Evolutionary conservation across 139 green algal species (phyloP).

Genomic region (Chlamydomonas incerta): DNA sequence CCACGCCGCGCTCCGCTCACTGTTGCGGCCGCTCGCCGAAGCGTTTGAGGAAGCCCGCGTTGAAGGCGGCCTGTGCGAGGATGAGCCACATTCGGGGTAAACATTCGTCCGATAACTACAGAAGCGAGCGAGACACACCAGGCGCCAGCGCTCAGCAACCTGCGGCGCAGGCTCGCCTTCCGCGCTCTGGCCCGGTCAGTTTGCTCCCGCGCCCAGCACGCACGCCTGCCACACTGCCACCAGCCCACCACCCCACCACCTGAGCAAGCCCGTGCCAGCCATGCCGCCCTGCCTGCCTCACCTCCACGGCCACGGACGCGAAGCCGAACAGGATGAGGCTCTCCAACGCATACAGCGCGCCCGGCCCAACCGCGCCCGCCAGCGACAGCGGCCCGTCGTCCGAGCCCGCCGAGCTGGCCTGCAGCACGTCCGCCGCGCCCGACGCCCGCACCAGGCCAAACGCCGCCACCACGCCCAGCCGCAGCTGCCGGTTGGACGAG

Average conservation of each 20-base stretch:
- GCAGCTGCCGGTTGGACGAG: conserved; percentile 61
- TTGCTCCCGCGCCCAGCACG: no score
- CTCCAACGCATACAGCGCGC: conserved; percentile 64
- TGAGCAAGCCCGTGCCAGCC: no score
- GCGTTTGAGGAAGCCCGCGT: conserved; percentile 51
- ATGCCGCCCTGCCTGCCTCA: background rate
- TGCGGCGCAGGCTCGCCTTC: no score
- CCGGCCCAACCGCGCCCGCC: conserved; percentile 49
- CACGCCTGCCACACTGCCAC: no score
- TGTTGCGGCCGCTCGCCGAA: background rate
- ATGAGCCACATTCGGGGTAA: no score
- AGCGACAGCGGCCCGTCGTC: conserved; percentile 39
- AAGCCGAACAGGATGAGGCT: conserved; percentile 76
- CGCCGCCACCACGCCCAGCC: conserved; percentile 66
- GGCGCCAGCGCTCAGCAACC: no score
- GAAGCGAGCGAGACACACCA: no score
- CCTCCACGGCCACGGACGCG: conserved; percentile 70
- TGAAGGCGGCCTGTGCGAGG: conserved; percentile 52
- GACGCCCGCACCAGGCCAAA: conserved; percentile 73
- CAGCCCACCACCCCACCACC: no score
- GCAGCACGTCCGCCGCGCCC: conserved; percentile 47
- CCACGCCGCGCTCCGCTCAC: no score
- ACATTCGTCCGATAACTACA: no score
- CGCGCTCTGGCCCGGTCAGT: no score
- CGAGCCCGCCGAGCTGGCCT: background rate